Evolutionary conservation across 2,329 filamentous ascomycete species (phyloP).

Genomic region (Penicillium crustosum): DNA sequence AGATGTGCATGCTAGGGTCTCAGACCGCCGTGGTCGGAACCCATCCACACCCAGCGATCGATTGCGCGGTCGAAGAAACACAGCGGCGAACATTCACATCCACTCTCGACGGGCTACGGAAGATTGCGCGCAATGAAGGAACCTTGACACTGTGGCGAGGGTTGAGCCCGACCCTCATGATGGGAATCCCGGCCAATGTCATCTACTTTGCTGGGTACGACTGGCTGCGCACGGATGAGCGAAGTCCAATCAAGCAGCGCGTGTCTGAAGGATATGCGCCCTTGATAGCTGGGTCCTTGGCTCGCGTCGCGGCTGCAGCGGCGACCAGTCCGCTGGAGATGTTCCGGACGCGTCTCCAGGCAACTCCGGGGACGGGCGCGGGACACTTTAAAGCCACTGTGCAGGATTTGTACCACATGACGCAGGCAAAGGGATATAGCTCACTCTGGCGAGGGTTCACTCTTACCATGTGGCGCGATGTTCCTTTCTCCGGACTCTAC

Average conservation of each 20-base stretch:
- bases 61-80: slow-evolving; percentile 85
- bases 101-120: slow-evolving; percentile 85
- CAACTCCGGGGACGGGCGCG: slow-evolving; percentile 58
- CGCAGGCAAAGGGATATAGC: slow-evolving; percentile 69
- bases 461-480: slow-evolving; percentile 92
- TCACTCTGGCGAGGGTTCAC: slow-evolving; percentile 89
- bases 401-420: slow-evolving; percentile 74
- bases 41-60: slow-evolving; percentile 50
- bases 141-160: slow-evolving; percentile 85
- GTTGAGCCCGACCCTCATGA: slow-evolving; percentile 86
- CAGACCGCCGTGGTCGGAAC: slow-evolving; percentile 42
- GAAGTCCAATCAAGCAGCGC: slow-evolving; percentile 67
- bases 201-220: slow-evolving; percentile 99
- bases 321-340: slow-evolving; percentile 90
- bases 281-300: slow-evolving; percentile 73
- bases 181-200: slow-evolving; percentile 93
- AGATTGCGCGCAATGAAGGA: slow-evolving; percentile 94
- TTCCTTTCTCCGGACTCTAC: slow-evolving; percentile 94
- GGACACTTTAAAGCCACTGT: slow-evolving; percentile 79
- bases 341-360: slow-evolving; percentile 88
- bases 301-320: slow-evolving; percentile 76
- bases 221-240: slow-evolving; percentile 74
- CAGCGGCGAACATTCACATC: slow-evolving; percentile 82
- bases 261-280: slow-evolving; percentile 72
- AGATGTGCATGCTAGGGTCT: slow-evolving; percentile 72